phyloP scores from a whole-genome alignment of 1,284 basidiomycete genomes.

The Irpex rosettiformis region DNA sequence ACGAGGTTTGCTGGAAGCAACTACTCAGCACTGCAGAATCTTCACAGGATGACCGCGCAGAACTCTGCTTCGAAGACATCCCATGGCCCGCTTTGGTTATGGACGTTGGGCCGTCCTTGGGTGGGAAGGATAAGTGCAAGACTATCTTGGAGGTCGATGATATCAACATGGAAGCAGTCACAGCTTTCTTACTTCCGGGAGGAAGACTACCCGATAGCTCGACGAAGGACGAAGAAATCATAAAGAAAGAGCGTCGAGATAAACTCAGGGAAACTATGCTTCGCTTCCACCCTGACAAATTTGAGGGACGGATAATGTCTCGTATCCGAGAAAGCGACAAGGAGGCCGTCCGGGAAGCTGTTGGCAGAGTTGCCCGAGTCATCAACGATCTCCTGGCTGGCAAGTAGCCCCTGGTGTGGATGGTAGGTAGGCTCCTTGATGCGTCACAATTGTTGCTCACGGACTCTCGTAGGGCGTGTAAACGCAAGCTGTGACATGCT shows the following conservation, averaged over 20 bases:
- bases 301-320: slow-evolving; percentile 69
- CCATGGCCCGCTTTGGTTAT: slow-evolving; percentile 73
- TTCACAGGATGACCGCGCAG: slow-evolving; percentile 13
- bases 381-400: slow-evolving; percentile 23
- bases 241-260: slow-evolving; percentile 45
- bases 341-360: slow-evolving; percentile 69
- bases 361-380: slow-evolving; percentile 55
- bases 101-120: slow-evolving; percentile 19
- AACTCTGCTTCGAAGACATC: slow-evolving; percentile 57
- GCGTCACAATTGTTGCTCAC: too few relatives aligned
- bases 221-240: slow-evolving; percentile 17
- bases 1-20: slow-evolving; percentile 57
- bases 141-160: slow-evolving; percentile 35
- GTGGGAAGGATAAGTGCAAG: slow-evolving; percentile 17
- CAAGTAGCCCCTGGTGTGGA: too few relatives aligned
- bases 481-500: too few relatives aligned
- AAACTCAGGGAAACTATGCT: slow-evolving; percentile 70
- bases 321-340: slow-evolving; percentile 59
- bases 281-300: slow-evolving; percentile 85
- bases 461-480: too few relatives aligned
- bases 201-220: not conserved
- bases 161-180: slow-evolving; percentile 55
- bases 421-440: too few relatives aligned
- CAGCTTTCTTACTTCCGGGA: slow-evolving; percentile 54
- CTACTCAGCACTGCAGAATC: slow-evolving; percentile 35